Evolutionary conservation across 441 rosid genomes (phyloP), one percentile per base, ranked within the genome.

Genomic region (Melastoma candidum): DNA sequence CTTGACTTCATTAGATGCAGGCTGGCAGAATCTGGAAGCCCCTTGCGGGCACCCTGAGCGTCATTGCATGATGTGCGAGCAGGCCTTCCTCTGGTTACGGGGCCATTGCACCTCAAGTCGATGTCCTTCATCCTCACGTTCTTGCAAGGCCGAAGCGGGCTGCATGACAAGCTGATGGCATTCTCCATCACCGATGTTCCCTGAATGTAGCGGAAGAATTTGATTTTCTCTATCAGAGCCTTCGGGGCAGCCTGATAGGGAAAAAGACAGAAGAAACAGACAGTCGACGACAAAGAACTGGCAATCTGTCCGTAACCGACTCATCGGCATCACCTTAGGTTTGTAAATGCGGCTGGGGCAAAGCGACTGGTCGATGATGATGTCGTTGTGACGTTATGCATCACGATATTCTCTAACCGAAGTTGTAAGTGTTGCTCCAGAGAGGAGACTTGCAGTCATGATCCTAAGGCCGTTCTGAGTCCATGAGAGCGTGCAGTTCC

Each of bases 391-490:
- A 67, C 73, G n/a, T 63, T 13, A 0, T 51, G 14, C 68, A 72
- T 62, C 2, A 2, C 4, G 47, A 77, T 56, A 11, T 74, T 29
- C 2, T 57, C 36, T 10, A 56, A 73, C 2, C 63, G 53, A 85
- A 54, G 39, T 67, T 65, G 2, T 79, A 52, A 47, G 75, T 82
- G 4, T 56, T 22, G n/a, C 63, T 60, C 7, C 25, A 6, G 25
- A 49, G 51, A 11, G 76, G 60, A 24, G 88, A 68, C 25, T 63
- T 58, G 84, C 87, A 73, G 22, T 17, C 22, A 17, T 82, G 58
- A 85, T 85, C 65, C 89, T 74, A 13, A 78, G 46, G 17, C 93
- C 89, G 57, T 79, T 71, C 4, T 64, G 57, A 0, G 86, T 76
- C 39, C 71, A 70, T 0, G 11, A 50, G 32, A 84, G 61, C 7